A percentile compares a stretch with the other conserved stretches of the same genome.
Evolutionary conservation across 129 eudicot genomes (phyloP).

Genomic region (Solidago caesia): DNA sequence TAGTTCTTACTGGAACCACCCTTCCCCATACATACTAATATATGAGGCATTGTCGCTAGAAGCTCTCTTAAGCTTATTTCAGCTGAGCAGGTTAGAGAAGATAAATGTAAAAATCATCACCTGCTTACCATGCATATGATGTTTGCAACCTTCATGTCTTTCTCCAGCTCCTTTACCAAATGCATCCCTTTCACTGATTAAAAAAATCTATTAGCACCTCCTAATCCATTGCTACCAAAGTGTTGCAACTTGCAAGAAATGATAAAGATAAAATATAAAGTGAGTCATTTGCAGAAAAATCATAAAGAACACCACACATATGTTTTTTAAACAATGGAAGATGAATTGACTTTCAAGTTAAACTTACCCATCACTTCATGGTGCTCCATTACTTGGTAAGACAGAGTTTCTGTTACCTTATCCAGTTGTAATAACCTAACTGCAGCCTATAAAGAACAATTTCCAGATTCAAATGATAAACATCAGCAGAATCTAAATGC

Average conservation of each 20-base stretch:
- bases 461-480: slow-evolving; percentile 31
- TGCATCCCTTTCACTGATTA: slow-evolving; percentile 89
- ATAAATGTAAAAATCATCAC: slow-evolving; percentile 37
- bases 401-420: slow-evolving; percentile 70
- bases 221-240: slow-evolving; percentile 22
- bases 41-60: no score
- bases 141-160: slow-evolving; percentile 92
- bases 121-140: slow-evolving; percentile 89
- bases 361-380: slow-evolving; percentile 96
- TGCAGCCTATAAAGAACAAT: slow-evolving; percentile 70
- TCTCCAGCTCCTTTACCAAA: slow-evolving; percentile 88
- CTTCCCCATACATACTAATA: no score
- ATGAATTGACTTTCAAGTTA: neutral
- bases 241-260: slow-evolving; percentile 14
- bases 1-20: no score
- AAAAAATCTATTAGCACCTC: slow-evolving; percentile 26
- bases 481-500: slow-evolving; percentile 26
- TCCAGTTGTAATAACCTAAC: slow-evolving; percentile 89
- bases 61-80: neutral
- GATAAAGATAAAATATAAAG: slow-evolving; percentile 1
- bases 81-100: slow-evolving; percentile 13
- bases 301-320: neutral
- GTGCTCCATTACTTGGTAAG: slow-evolving; percentile 94
- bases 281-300: slow-evolving; percentile 7
- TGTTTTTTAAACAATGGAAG: slow-evolving; percentile 8